Conservation (phyloP, 2,329 filamentous ascomycete species). For the Microsporum ferrugineum region DNA sequence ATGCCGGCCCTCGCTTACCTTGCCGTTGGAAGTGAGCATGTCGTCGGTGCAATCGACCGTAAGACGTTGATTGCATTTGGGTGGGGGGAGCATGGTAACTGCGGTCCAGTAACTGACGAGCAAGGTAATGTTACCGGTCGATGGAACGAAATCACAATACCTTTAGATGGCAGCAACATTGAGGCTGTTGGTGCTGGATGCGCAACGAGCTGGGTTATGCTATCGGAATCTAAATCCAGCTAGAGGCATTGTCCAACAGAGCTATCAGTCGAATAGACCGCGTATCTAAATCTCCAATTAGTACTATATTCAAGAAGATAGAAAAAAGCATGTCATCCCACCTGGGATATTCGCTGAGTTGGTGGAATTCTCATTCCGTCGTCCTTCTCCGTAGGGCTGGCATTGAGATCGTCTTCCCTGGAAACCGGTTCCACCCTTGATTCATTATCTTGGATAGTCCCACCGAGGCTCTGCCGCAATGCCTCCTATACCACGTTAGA, state of each 20-base stretch:
- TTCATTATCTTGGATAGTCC: slow-evolving; percentile 27
- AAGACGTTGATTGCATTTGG: slow-evolving; percentile 74
- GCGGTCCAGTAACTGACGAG: slow-evolving; percentile 54
- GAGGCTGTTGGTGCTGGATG: slow-evolving; percentile 67
- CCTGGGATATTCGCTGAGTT: slow-evolving; percentile 40
- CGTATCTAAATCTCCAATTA: slow-evolving; percentile 19
- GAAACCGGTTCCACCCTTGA: slow-evolving; percentile 11
- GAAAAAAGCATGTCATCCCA: slow-evolving; percentile 14
- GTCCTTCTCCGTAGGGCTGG: background rate
- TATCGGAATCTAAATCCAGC: background rate
- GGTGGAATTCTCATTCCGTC: slow-evolving; percentile 27
- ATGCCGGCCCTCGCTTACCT: slow-evolving; percentile 45
- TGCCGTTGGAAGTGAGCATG: slow-evolving; percentile 80
- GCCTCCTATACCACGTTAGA: slow-evolving; percentile 18
- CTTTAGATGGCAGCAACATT: slow-evolving; percentile 44
- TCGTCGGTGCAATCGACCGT: slow-evolving; percentile 55
- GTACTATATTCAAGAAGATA: slow-evolving; percentile 3
- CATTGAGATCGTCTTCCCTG: background rate
- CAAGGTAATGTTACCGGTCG: slow-evolving; percentile 56
- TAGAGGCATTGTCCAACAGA: background rate
- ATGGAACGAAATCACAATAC: slow-evolving; percentile 56
- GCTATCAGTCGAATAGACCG: slow-evolving; percentile 34
- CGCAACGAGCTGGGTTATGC: slow-evolving; percentile 68
- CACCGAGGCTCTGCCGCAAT: slow-evolving; percentile 20
- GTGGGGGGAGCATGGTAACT: slow-evolving; percentile 97